Base-by-base conservation (phyloP, 306 rosid species). In the Senna tora region DNA sequence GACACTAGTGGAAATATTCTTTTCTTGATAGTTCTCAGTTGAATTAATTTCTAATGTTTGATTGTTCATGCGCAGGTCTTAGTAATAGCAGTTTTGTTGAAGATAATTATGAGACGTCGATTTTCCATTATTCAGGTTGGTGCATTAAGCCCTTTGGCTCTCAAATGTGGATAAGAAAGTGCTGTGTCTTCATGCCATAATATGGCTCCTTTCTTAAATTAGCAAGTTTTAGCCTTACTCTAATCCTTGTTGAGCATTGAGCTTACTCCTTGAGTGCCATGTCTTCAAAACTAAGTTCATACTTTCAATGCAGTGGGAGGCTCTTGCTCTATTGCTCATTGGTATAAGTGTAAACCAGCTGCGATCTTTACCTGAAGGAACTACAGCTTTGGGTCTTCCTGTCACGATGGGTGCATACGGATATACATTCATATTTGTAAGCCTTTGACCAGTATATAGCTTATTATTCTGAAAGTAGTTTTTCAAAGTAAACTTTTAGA, bases 271-370 rank as follows among this genome's bases (percentile, higher is more conserved):
- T 76, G 16, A 45, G 28, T 62, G 12, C 57, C 49, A 9, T 51
- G 10, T 43, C 32, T 30, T 71, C 51, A 17, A 59, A 61, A 45
- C 69, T 76, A 65, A 71, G n/a, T 81, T 73, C 46, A 34, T 61
- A 33, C 25, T 81, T 14, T 51, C 50, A 11, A 72, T 82, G 42
- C 93, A 95, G 99, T 91, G 99, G 96, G 97, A 95, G 78, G 99
- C 99, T 54, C 99, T 95, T 78, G 99, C 96, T 32, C 78, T 95
- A 14, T 74, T 92, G 89, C 97, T 95, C 42, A 95, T 95, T 73
- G 97, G 99, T 28, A 92, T 95, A 69, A 95, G 97, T 16, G 96
- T 95, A 61, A 95, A 95, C 81, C 99, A 95, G 77, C 77, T 95
- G 81, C 83, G 87, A 51, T 88, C 93, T 73, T 75, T 88, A 76